phyloP scores from a whole-genome alignment of 1,284 basidiomycete genomes.

The Filobasidium uniguttulatum region DNA sequence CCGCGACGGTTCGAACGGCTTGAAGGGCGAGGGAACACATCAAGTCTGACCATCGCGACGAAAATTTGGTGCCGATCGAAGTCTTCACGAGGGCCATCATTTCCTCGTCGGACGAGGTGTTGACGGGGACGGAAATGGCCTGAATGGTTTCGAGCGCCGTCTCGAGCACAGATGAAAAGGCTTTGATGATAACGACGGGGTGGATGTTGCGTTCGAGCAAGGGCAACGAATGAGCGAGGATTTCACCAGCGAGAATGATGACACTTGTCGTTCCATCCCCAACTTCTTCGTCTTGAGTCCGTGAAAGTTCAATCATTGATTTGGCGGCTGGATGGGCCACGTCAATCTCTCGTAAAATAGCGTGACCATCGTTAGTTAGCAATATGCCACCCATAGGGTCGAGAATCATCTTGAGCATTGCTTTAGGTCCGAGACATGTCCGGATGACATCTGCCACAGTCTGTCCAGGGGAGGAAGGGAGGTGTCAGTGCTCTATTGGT shows the following conservation, averaged over 20 bases:
- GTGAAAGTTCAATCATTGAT: constrained; percentile 93
- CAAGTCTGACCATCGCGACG: constrained; percentile 87
- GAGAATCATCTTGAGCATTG: constrained; percentile 99
- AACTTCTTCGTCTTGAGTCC: constrained; percentile 97
- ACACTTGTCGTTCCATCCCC: constrained; percentile 96
- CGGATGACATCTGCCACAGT: constrained; percentile 98
- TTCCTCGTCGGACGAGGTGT: constrained; percentile 70
- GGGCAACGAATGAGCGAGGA: constrained; percentile 85
- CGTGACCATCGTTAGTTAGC: constrained; percentile 97
- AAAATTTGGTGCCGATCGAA: constrained; percentile 98
- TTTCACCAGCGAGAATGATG: constrained; percentile 96
- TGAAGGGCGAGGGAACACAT: constrained; percentile 93
- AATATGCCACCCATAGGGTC: constrained; percentile 96
- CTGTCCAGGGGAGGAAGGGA: constrained; percentile 36
- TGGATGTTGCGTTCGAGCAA: constrained; percentile 93
- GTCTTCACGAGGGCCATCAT: constrained; percentile 98
- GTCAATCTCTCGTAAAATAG: constrained; percentile 92
- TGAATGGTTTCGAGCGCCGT: constrained; percentile 81
- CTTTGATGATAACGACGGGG: constrained; percentile 96
- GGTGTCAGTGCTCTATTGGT: constrained; percentile 5
- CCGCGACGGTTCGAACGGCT: constrained; percentile 70
- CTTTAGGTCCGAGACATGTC: constrained; percentile 91
- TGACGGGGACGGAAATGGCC: constrained; percentile 75
- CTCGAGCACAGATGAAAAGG: constrained; percentile 89
- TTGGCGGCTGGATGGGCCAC: constrained; percentile 97